These are phyloP conservation scores for Arthrobotrys conoides DNA, from an alignment of 2,329 filamentous ascomycete genomes.

Conservation along the genomic window DNA sequence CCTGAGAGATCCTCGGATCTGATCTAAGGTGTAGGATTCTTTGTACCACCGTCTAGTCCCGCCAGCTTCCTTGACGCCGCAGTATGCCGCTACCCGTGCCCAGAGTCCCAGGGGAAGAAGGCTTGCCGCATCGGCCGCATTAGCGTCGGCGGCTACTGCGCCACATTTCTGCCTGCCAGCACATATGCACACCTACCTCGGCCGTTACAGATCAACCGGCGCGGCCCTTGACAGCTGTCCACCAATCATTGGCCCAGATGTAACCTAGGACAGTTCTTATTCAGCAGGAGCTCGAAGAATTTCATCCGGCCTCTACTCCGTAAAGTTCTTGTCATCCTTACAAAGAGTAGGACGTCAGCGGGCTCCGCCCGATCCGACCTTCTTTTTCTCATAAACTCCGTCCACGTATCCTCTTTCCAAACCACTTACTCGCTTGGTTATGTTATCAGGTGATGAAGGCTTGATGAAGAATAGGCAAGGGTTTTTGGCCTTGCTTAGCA, in stretches of 20 bases:
- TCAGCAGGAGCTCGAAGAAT: constrained; percentile 43
- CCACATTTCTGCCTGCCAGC: constrained; percentile 55
- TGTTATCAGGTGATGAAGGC: constrained; percentile 50
- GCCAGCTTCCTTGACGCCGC: constrained; percentile 16
- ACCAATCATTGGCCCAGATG: constrained; percentile 56
- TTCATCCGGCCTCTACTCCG: constrained; percentile 9
- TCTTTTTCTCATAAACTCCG: constrained; percentile 17
- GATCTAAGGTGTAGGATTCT: constrained; percentile 41
- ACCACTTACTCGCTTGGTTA: constrained; percentile 4
- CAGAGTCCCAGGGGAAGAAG: constrained; percentile 25
- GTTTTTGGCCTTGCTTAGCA: constrained; percentile 19
- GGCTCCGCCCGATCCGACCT: constrained; percentile 53
- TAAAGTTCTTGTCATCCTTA: constrained; percentile 45
- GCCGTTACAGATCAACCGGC: constrained; percentile 30
- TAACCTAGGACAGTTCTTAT: constrained; percentile 40
- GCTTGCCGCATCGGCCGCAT: constrained; percentile 46
- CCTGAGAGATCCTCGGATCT: constrained; percentile 46
- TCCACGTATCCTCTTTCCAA: constrained; percentile 16
- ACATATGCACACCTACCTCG: constrained; percentile 13
- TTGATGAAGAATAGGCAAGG: constrained; percentile 26
- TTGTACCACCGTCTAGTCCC: constrained; percentile 18
- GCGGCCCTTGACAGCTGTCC: constrained; percentile 44
- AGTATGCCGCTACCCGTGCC: constrained; percentile 29
- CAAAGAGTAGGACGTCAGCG: constrained; percentile 52
- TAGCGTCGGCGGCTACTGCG: constrained; percentile 38